Base-by-base conservation (phyloP, 2,329 filamentous ascomycete genomes). In the Diaporthe velutina region DNA sequence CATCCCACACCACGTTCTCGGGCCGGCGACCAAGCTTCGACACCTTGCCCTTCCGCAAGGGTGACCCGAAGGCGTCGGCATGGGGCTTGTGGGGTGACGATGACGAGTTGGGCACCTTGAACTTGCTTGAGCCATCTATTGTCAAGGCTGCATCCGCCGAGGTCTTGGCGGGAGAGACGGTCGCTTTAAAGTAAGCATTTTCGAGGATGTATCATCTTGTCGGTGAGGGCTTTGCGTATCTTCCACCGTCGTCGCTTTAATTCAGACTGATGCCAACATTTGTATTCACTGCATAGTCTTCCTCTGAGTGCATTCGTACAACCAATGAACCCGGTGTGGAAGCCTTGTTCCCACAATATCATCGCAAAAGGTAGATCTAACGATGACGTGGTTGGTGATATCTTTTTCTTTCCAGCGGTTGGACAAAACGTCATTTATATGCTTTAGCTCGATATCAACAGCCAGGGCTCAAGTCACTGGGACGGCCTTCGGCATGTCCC, bases 381-480 rank as follows among this genome's bases (percentile, higher is more conserved):
- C 33, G 55, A 60, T 6, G 55, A 60, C 13, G 22, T 38, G 55
- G 55, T 38, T 4, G 10, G 54, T 35, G 6, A 22, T n/a, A 13
- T 12, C 17, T 12, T 8, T 10, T 2, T 8, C 4, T 2, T 8
- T 6, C 17, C 17, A 9, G 3, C 7, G 4, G 15, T 35, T 1
- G 8, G 17, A 19, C 30, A 35, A 8, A 1, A 17, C 6, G 28
- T 57, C 3, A 35, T 22, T 17, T 15, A 19, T 30, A 30, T 33
- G 54, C 54, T 22, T 13, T 38, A 58, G 33, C 55, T 58, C 19
- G 30, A 58, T 10, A 79, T 88, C 74, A 89, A 89, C 79, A 87
- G 86, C 4, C 86, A 88, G 75, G 83, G 83, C 66, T 83, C 84
- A 9, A 86, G 84, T 25, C 86, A 88, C 75, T 88, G 86, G 86